phyloP scores from a whole-genome alignment of 2,329 filamentous ascomycete genomes.

The Anisogramma anomala region DNA sequence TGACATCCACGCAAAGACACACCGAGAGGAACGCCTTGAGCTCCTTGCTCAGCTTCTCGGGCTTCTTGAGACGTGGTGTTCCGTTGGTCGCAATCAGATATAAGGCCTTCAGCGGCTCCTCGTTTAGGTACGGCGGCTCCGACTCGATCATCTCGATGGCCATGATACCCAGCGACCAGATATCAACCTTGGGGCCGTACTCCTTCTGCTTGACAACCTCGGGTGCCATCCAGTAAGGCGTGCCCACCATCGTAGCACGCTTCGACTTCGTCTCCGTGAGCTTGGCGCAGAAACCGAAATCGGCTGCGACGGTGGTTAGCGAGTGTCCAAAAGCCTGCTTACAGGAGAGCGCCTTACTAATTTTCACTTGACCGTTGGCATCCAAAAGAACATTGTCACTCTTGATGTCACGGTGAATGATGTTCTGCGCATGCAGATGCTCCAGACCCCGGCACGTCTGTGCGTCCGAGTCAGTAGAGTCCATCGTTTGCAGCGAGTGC shows the following conservation, averaged over 20 bases:
- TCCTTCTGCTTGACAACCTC: conserved; percentile 99
- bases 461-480: conserved; percentile 2
- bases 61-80: conserved; percentile 92
- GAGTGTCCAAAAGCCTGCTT: background rate
- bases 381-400: conserved; percentile 96
- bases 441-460: conserved; percentile 93
- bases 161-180: conserved; percentile 99
- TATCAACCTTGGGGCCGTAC: conserved; percentile 95
- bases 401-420: conserved; percentile 99
- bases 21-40: conserved; percentile 94
- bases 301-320: conserved; percentile 49
- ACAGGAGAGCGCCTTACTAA: conserved; percentile 53
- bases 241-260: conserved; percentile 97
- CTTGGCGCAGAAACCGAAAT: conserved; percentile 99
- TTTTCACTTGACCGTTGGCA: conserved; percentile 91
- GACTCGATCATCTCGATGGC: conserved; percentile 99
- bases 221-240: conserved; percentile 99
- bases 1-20: conserved; percentile 92
- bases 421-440: conserved; percentile 89
- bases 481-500: background rate
- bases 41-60: conserved; percentile 94
- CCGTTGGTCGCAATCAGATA: conserved; percentile 98
- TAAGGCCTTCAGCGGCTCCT: conserved; percentile 91
- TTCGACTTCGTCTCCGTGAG: conserved; percentile 94
- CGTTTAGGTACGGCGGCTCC: conserved; percentile 94